Conservation (phyloP, 2,329 filamentous ascomycete species). For the Dichotomopilus funicola region DNA sequence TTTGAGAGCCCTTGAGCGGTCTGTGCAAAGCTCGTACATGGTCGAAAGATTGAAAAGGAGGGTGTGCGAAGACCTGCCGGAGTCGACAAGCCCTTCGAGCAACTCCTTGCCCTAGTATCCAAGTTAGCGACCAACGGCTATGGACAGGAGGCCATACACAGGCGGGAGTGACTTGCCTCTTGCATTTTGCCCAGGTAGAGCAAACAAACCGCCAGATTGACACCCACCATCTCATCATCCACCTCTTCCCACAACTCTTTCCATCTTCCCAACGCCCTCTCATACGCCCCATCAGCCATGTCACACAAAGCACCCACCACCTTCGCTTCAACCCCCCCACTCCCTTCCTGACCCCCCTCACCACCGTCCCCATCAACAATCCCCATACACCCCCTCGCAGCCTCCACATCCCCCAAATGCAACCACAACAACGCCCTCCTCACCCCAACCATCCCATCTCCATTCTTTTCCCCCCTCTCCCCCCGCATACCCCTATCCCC, state of each 20-base stretch:
- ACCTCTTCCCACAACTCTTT: constrained; percentile 36
- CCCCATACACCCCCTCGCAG: constrained; percentile 52
- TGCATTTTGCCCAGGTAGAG: constrained; percentile 74
- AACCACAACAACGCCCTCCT: constrained; percentile 65
- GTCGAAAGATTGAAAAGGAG: constrained; percentile 86
- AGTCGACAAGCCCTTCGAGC: constrained; percentile 59
- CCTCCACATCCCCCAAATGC: constrained; percentile 67
- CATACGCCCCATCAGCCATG: constrained; percentile 72
- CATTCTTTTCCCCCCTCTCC: constrained; percentile 26
- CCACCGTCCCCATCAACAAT: constrained; percentile 29
- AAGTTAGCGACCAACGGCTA: no score
- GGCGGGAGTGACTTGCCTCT: constrained; percentile 33
- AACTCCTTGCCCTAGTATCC: constrained; percentile 51
- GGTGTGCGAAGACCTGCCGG: constrained; percentile 64
- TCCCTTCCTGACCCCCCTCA: constrained; percentile 32
- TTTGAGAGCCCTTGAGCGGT: constrained; percentile 66
- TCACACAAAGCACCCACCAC: constrained; percentile 63
- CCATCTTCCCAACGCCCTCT: constrained; percentile 58
- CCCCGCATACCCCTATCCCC: constrained; percentile 7
- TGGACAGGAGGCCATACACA: no score
- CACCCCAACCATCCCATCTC: constrained; percentile 35
- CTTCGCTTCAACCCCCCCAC: constrained; percentile 37
- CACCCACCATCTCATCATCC: constrained; percentile 62
- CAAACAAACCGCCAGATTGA: constrained; percentile 79
- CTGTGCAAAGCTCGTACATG: constrained; percentile 85